A percentile compares a stretch with the other conserved stretches of the same genome.
phyloP scores from a whole-genome alignment of 306 rosid species.

The Corylus heterophylla region DNA sequence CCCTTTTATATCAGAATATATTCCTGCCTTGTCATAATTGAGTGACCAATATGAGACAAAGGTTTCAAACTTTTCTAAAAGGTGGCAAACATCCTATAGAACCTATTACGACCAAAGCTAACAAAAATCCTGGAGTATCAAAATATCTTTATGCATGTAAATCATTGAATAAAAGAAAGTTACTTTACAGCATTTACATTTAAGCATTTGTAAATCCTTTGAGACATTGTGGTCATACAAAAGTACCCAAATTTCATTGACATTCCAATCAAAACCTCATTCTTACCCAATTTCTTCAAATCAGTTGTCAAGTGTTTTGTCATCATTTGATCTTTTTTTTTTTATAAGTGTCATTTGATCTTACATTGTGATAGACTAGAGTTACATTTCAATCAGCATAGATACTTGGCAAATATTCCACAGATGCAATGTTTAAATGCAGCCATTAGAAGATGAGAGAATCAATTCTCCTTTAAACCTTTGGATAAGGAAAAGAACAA shows the following conservation, averaged over 20 bases:
- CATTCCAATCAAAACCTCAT: neutral
- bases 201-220: neutral
- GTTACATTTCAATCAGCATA: neutral
- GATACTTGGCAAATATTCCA: neutral
- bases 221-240: neutral
- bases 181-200: neutral
- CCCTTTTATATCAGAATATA: neutral
- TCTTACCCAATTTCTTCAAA: neutral
- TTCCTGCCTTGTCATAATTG: neutral
- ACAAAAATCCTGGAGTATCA: neutral
- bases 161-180: neutral
- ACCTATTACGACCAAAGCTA: neutral
- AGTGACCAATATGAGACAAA: neutral
- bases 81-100: neutral
- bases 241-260: neutral
- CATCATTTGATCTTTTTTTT: neutral
- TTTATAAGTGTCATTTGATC: too few relatives aligned
- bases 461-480: neutral
- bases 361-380: too few relatives aligned
- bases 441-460: neutral
- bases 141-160: neutral
- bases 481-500: neutral
- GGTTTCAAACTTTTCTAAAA: neutral
- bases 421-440: neutral
- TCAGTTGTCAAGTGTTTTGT: neutral